Base-by-base conservation (phyloP, 2,329 filamentous ascomycete species). In the Colletotrichum abscissum region DNA sequence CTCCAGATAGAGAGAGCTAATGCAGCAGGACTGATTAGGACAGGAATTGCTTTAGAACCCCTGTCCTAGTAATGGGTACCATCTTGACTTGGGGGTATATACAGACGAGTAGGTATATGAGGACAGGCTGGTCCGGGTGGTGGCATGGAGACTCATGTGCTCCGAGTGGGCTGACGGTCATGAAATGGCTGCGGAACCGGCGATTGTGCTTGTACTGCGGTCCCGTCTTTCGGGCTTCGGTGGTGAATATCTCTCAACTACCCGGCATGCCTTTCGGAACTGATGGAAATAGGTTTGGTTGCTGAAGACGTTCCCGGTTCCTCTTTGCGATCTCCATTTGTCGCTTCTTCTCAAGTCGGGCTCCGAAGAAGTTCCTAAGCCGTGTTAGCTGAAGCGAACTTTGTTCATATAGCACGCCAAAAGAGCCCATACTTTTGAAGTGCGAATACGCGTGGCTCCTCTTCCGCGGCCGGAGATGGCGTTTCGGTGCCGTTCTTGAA, bases 201-300 rank as follows among this genome's bases (percentile, higher is more conserved):
- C 19, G 33, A 49, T 49, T 49, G 4, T 49, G 7, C 42, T 22
- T 22, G 19, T 49, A 49, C 19, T 49, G 19, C 19, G 42, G 42
- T 49, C 42, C 19, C 42, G 19, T 28, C 28, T 12, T 24, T 66
- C 28, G 5, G 22, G 62, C 46, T 54, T 38, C 35, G 30, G 30
- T 55, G 16, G 49, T 30, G 26, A 42, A 63, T 55, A 33, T 24
- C 3, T 56, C 16, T 76, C 64, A 80, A 72, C 76, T 78, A 73
- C 80, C 82, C 0, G 88, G 88, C 8, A 85, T 78, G 54, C 89
- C 89, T 64, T 90, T 93, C 2, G 96, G 96, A 1, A 97, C 95
- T 55, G 94, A 93, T 1, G 97, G 97, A 79, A 98, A 98, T 72
- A 93, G 90, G 30, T 88, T 90, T 1, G 95, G 94, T 79, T 95